Evolutionary conservation across 2,329 filamentous ascomycete species (phyloP), one percentile per base, ranked within the genome.

Genomic region (Claviceps monticola): DNA sequence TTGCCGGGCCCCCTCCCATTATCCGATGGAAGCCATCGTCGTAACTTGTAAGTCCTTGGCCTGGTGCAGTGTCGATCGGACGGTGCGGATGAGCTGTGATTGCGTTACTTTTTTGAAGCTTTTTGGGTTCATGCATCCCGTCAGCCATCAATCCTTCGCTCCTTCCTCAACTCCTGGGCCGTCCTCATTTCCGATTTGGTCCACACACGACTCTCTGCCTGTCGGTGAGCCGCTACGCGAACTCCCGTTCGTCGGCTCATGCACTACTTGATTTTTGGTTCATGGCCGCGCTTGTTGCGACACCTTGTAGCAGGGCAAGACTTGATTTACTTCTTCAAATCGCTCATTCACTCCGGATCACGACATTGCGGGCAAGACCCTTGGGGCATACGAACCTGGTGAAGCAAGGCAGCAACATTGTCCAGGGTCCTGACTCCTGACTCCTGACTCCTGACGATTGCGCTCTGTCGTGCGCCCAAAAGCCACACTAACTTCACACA

Each of bases 141-240:
- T 36, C 38, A 14, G 9, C 38, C 34, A 23, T 49, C 51, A 37
- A 44, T 52, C 51, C 36, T 46, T 49, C 37, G 41, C 19, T 52
- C 38, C 17, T 45, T 38, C 39, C 29, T 34, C 29, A 9, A 34
- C 11, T 34, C 29, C 29, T 45, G 21, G 13, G 1, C n/a, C 17
- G 2, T 41, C 21, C 21, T 42, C 43, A 34, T 41, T 52, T 34
- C 42, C 19, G 29, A n/a, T 41, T 43, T 7, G 41, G 26, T 36
- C 21, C 41, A 36, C 34, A 34, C 29, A 14, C 9, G 29, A 4
- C 38, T 34, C 38, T 41, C 34, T 13, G 17, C 37, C 14, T 17
- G 47, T 19, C 21, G 21, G 11, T 13, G 48, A 44, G n/a, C n/a
- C 48, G 19, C 48, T 37, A 23, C 29, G 17, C 48, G 5, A 14